Percentiles rank a stretch among this genome's conserved stretches.
Conservation (phyloP, 305 asterid species). For the Fraxinus paxiana region DNA sequence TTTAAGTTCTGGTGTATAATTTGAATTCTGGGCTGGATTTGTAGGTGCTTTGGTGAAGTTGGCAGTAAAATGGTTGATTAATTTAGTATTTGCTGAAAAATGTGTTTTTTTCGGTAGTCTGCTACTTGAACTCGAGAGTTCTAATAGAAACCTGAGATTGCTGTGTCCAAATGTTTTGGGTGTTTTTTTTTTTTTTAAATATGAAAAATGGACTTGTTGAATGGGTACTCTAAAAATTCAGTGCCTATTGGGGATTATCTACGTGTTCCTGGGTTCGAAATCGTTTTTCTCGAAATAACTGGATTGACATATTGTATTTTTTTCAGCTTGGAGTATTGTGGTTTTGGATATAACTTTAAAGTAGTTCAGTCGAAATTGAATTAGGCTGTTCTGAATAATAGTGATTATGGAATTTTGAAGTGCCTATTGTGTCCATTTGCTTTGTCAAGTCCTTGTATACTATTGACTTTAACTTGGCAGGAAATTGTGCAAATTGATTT, state of each 20-base stretch:
- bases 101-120: background rate
- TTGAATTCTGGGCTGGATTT: conserved; percentile 8
- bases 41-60: conserved; percentile 20
- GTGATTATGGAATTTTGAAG: background rate
- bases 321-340: background rate
- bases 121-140: background rate
- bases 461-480: conserved; percentile 21
- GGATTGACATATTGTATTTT: conserved; percentile 1
- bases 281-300: background rate
- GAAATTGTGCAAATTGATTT: conserved; percentile 22
- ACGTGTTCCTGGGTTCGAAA: background rate
- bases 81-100: background rate
- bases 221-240: background rate
- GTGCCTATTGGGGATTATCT: background rate
- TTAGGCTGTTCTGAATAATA: conserved; percentile 9
- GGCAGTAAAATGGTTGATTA: conserved; percentile 10
- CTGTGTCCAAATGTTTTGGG: background rate
- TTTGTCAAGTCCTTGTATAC: conserved; percentile 19
- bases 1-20: background rate
- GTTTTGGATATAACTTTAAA: background rate
- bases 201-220: background rate
- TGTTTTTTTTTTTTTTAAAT: background rate
- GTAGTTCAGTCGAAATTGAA: background rate
- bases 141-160: background rate
- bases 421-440: conserved; percentile 5